Base-by-base conservation (phyloP, 2,329 filamentous ascomycete genomes). In the Fusarium sp. region DNA sequence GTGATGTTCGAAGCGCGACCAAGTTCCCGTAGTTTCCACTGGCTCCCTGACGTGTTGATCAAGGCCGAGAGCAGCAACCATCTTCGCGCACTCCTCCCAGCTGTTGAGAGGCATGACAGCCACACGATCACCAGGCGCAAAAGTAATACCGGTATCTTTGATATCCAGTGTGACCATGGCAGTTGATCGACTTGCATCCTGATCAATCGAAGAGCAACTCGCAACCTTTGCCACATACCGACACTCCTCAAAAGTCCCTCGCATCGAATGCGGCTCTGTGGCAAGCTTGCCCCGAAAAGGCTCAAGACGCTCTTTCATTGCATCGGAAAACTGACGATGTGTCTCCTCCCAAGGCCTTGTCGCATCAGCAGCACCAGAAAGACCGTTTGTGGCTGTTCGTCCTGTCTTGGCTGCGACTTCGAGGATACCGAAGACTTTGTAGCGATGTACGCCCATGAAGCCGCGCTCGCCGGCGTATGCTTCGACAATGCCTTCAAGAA, bases 361-460 rank as follows among this genome's bases (percentile, higher is more conserved):
- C 0, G 80, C 79, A 56, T 84, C 83, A 4, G 80, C 79, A 8
- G 81, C 82, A 0, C 86, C 86, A 4, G 86, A 86, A 19, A 82
- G 79, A 5, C 86, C 86, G 57, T 88, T 88, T 0, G 86, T 88
- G 65, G 84, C 86, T 1, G 86, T 85, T 8, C 86, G 82, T 5
- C 86, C 86, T 1, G 85, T 86, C 76, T 88, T 88, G 44, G 82
- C 84, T 3, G 86, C 86, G 19, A 87, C 83, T 63, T 88, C 86
- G 0, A 88, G 82, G 33, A 88, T 85, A 3, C 86, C 87, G 69
- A 87, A 88, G 9, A 88, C 86, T 73, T 88, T 88, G 76, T 88
- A 88, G n/a, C 86, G 79, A 72, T 89, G 86, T 0, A 84, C 85
- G 10, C 87, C 86, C 86, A 88, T 87, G 73, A 88, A 88, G 1